Evolutionary conservation across 805 yeast species (phyloP), one percentile per base, ranked within the genome.

Genomic region (Teunomyces pallodes): DNA sequence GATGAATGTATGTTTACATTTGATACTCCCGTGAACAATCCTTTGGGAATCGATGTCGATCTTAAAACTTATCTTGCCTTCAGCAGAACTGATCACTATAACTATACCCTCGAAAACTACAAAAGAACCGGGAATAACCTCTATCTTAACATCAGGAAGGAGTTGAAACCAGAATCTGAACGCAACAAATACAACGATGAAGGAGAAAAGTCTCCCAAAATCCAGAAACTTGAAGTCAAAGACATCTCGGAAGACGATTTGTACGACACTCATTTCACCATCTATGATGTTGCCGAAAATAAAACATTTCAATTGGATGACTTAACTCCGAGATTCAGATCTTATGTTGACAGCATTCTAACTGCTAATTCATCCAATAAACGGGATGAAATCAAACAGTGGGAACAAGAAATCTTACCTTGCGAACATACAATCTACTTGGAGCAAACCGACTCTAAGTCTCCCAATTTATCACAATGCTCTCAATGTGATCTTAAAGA

Each of bases 1-100:
- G 97, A 92, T 69, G 97, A 90, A 55, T 91, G 97, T 62, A 86
- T 87, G 70, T 92, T 80, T 67, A 86, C 91, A 46, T 92, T 86
- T 60, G 92, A 84, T 51, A 82, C 88, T 0, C 80, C 88, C 33
- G 77, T 70, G 45, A 68, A 75, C 45, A 67, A 68, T 9, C 54
- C 49, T 4, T 46, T 62, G 5, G 95, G 95, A 0, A 63, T 92
- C 13, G 91, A 87, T 58, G 80, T 91, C 10, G 91, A 97, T 53
- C 69, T 94, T 44, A 56, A 69, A 1, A 85, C 96, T 55, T 88
- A 79, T 64, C 87, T 86, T 46, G 82, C 90, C 5, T 87, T 86
- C 43, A 80, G 86, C 43, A 71, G 82, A 44, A 53, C 64, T 8
- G 55, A 59, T 1, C 58, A 57, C 28, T 49, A 53, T 41, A 71